phyloP scores from a whole-genome alignment of 257 asterid genomes.

The Sherardia arvensis region DNA sequence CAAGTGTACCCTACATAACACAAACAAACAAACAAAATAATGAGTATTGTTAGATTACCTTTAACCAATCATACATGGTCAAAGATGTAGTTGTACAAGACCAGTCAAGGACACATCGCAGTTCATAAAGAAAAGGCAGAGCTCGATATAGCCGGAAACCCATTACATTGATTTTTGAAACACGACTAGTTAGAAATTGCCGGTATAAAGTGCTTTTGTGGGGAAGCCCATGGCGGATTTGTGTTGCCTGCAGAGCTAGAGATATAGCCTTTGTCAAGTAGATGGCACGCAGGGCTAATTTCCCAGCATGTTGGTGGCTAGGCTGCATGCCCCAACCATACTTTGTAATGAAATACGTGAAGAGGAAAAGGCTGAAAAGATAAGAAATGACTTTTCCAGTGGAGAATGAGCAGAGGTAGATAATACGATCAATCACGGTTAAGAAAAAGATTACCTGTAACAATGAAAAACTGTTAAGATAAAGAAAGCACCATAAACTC shows the following conservation, averaged over 20 bases:
- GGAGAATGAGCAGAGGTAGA: constrained; percentile 85
- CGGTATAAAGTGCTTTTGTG: constrained; percentile 92
- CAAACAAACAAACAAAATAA: background rate
- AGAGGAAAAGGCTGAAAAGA: constrained; percentile 72
- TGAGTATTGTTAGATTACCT: constrained; percentile 36
- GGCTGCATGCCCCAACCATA: constrained; percentile 82
- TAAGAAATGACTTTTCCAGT: constrained; percentile 83
- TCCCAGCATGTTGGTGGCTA: constrained; percentile 63
- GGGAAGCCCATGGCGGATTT: constrained; percentile 87
- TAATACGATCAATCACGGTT: constrained; percentile 86
- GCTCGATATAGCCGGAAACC: constrained; percentile 92
- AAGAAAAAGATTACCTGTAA: constrained; percentile 89
- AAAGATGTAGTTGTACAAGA: constrained; percentile 87
- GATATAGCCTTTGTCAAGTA: constrained; percentile 83
- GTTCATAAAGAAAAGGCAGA: constrained; percentile 87
- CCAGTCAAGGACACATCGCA: constrained; percentile 97
- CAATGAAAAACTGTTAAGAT: constrained; percentile 5
- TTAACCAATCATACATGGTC: constrained; percentile 98
- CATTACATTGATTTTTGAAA: constrained; percentile 64
- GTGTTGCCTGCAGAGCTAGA: constrained; percentile 83
- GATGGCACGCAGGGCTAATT: constrained; percentile 81
- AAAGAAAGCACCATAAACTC: background rate
- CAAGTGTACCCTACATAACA: background rate
- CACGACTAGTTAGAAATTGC: constrained; percentile 89
- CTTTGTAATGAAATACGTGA: constrained; percentile 60